phyloP scores from a whole-genome alignment of 768 basidiomycete genomes.

The Mrakia frigida region DNA sequence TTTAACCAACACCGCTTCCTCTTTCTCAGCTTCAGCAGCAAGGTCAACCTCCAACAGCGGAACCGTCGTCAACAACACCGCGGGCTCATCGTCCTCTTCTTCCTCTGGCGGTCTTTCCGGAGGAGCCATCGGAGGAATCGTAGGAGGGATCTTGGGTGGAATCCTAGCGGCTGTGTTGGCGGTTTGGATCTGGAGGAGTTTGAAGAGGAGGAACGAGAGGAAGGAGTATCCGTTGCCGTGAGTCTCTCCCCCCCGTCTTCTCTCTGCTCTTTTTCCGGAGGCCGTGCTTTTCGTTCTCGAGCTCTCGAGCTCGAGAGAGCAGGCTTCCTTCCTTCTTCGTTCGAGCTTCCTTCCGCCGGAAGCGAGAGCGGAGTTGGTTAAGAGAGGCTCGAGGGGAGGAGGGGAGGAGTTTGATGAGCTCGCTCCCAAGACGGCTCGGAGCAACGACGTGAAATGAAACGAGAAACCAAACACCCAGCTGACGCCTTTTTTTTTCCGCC shows the following conservation, averaged over 20 bases:
- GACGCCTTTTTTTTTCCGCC: background rate
- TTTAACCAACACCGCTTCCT: background rate
- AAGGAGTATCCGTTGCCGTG: conserved; percentile 16
- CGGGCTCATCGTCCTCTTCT: background rate
- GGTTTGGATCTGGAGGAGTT: background rate
- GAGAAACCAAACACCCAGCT: background rate
- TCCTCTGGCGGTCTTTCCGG: background rate
- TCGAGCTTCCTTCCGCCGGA: no score
- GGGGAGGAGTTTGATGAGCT: no score
- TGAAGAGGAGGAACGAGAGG: background rate
- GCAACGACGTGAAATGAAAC: no score
- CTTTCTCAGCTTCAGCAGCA: background rate
- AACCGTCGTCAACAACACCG: background rate
- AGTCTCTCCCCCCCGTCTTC: background rate
- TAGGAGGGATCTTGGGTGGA: conserved; percentile 4
- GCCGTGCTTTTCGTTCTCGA: background rate
- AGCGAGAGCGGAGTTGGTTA: no score
- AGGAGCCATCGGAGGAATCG: conserved; percentile 10
- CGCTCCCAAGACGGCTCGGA: no score
- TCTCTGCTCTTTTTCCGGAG: no score
- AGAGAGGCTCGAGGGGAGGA: no score
- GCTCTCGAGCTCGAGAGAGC: background rate
- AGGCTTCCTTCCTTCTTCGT: no score
- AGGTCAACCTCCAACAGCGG: background rate
- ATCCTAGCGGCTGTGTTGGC: background rate